These are phyloP conservation scores for Bimuria novae-zelandiae DNA, from an alignment of 2,329 filamentous ascomycete genomes.

Conservation along the genomic window DNA sequence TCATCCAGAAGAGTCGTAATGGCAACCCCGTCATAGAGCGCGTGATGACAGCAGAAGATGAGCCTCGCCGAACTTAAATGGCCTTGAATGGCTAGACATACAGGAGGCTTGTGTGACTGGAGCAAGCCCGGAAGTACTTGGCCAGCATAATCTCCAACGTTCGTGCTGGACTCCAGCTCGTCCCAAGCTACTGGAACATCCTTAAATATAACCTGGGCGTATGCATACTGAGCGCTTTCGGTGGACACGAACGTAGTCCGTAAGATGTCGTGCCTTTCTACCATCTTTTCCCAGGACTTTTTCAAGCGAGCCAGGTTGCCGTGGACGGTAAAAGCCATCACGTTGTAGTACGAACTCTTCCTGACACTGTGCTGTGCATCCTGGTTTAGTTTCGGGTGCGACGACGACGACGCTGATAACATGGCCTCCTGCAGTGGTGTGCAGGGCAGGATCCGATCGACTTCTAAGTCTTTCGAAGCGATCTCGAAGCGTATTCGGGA, in stretches of 20 bases:
- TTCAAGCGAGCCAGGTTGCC: constrained; percentile 58
- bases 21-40: constrained; percentile 83
- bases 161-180: constrained; percentile 14
- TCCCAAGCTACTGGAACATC: constrained; percentile 52
- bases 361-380: constrained; percentile 16
- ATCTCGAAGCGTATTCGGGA: constrained; percentile 21
- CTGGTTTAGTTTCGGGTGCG: not conserved
- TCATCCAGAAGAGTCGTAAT: constrained; percentile 72
- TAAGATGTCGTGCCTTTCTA: constrained; percentile 73
- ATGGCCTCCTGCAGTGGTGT: constrained; percentile 89
- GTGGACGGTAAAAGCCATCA: constrained; percentile 66
- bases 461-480: constrained; percentile 25
- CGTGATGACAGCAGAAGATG: constrained; percentile 71
- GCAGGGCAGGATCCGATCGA: constrained; percentile 72
- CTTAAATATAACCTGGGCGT: constrained; percentile 72
- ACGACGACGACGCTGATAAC: constrained; percentile 64
- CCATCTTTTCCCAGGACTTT: constrained; percentile 65
- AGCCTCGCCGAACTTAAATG: constrained; percentile 36
- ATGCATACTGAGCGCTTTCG: constrained; percentile 62
- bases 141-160: constrained; percentile 48
- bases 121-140: constrained; percentile 56
- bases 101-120: constrained; percentile 37
- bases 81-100: constrained; percentile 38
- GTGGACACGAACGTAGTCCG: constrained; percentile 76
- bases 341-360: constrained; percentile 70